phyloP scores from a whole-genome alignment of 2,329 filamentous ascomycete genomes.

The Bertia moriformis region DNA sequence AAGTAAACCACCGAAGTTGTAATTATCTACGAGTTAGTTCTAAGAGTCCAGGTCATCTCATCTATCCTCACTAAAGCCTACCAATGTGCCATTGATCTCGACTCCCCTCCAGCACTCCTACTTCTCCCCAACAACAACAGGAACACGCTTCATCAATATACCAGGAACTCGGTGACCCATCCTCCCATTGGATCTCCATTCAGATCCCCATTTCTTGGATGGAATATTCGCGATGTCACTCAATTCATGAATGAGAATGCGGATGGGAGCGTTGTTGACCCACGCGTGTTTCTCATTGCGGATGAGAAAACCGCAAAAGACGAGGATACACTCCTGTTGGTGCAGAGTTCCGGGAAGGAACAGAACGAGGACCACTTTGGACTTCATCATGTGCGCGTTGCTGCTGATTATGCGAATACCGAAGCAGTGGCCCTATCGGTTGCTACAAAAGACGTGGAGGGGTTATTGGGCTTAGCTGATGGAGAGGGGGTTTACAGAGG shows the following conservation, averaged over 20 bases:
- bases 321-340: not conserved
- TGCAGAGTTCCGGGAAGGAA: not conserved
- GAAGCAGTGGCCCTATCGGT: not conserved
- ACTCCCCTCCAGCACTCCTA: not conserved
- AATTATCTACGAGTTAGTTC: too few relatives aligned
- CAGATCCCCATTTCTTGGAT: not conserved
- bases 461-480: not conserved
- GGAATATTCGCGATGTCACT: not conserved
- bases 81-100: not conserved
- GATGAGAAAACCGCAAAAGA: not conserved
- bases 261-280: not conserved
- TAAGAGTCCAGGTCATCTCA: not conserved
- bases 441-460: not conserved
- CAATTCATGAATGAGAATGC: not conserved
- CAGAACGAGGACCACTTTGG: too few relatives aligned
- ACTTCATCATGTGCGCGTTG: too few relatives aligned
- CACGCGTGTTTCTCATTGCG: not conserved
- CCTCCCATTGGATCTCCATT: not conserved
- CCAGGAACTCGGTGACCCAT: not conserved
- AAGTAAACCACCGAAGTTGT: too few relatives aligned
- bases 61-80: not conserved
- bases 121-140: not conserved
- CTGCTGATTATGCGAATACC: not conserved
- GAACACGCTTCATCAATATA: not conserved
- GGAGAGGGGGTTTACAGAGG: not conserved